A percentile compares a stretch with the other conserved stretches of the same genome.
These are phyloP conservation scores for Termitomyces sp. DNA, from an alignment of 768 basidiomycete genomes.

Conservation along the genomic window DNA sequence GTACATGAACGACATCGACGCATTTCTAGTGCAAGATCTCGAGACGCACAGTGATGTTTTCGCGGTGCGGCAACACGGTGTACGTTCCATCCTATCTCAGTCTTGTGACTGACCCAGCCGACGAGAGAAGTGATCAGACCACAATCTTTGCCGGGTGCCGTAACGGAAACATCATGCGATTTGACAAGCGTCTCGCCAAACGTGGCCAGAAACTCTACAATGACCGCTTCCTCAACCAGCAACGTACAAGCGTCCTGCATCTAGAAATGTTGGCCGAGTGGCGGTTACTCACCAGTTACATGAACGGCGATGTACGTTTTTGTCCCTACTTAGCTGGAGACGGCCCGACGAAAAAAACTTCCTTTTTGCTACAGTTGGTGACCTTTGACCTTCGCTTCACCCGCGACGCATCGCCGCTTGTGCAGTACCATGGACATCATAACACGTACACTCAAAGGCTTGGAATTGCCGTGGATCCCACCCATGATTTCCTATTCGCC, in stretches of 20 bases:
- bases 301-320: conserved; percentile 51
- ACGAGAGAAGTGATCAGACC: conserved; percentile 26
- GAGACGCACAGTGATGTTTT: conserved; percentile 61
- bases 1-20: conserved; percentile 45
- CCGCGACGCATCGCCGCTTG: conserved; percentile 33
- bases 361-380: conserved; percentile 40
- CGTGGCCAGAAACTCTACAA: conserved; percentile 35
- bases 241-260: conserved; percentile 45
- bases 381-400: conserved; percentile 59
- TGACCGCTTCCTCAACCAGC: conserved; percentile 22
- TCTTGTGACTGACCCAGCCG: background rate
- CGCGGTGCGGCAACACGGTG: conserved; percentile 47
- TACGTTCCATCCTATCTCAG: conserved; percentile 17
- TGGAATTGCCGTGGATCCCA: conserved; percentile 53
- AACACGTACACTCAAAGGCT: conserved; percentile 46
- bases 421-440: conserved; percentile 48
- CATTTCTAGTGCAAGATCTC: conserved; percentile 29
- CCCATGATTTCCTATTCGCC: conserved; percentile 56
- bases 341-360: background rate
- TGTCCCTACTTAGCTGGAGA: background rate
- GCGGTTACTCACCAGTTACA: conserved; percentile 50
- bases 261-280: conserved; percentile 43
- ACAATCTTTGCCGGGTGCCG: conserved; percentile 51
- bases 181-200: conserved; percentile 46
- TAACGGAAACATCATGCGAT: conserved; percentile 52